Base-by-base conservation (phyloP, 805 yeast genomes). In the Candida odintsovae region DNA sequence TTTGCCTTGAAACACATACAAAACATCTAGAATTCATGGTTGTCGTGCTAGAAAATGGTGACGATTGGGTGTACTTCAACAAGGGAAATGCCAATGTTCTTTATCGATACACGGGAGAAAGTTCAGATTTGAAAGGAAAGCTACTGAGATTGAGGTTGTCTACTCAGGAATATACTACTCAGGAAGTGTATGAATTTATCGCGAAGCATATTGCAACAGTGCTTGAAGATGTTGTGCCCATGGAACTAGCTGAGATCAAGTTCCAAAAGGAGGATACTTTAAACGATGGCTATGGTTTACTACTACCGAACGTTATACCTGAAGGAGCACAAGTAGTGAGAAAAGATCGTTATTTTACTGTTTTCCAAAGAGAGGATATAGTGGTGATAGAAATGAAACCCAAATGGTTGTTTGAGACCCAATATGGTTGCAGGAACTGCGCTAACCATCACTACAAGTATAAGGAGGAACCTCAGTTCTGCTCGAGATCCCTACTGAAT, bases 341-440 rank as follows among this genome's bases (percentile, higher is more conserved):
- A 10, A 55, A 65, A 16, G 68, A 70, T 26, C 72, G 71, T 31
- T 64, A 70, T 48, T 68, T 66, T 49, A 68, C 66, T 15, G 53
- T 73, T 9, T 47, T 48, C 10, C 36, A 49, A 18, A 48, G 54
- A 43, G 59, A 59, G 37, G 44, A 40, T 3, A 12, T 21, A 2
- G 26, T 62, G 1, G 64, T 69, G 2, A 56, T 76, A 13, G 83
- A 80, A 51, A 66, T 80, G 53, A 80, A 80, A 56, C 86, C 86
- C 1, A 80, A 80, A 59, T 80, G 86, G 86, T 65, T 81, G 28
- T 76, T 70, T 4, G 50, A 11, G 1, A 48, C 47, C 3, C 7
- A 19, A 0, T 1, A 60, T 41, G 68, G 71, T 22, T 80, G 86
- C 53, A 63, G 86, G 7, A 80, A 83, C 4, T 80, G 86, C 55